phyloP scores from a whole-genome alignment of 805 yeast species.

The Maudiozyma saulgeensis region DNA sequence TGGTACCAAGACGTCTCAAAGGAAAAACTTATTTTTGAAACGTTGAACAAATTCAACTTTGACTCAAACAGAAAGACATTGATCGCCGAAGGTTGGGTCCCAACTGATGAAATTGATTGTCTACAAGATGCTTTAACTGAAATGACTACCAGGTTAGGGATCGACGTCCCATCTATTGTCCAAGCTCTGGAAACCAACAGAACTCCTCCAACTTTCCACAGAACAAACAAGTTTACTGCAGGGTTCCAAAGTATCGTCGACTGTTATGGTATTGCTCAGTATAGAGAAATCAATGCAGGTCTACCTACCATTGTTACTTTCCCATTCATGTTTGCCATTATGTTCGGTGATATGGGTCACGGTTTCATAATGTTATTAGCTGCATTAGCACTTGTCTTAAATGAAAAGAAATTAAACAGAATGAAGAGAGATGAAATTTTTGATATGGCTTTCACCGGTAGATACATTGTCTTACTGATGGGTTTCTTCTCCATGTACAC shows the following conservation, averaged over 20 bases:
- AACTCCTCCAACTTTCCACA: slow-evolving; percentile 65
- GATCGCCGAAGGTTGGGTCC: slow-evolving; percentile 72
- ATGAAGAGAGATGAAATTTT: slow-evolving; percentile 65
- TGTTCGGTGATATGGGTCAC: slow-evolving; percentile 79
- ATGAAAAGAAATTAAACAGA: slow-evolving; percentile 42
- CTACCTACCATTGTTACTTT: slow-evolving; percentile 65
- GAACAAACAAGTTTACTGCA: slow-evolving; percentile 56
- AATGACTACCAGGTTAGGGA: slow-evolving; percentile 25
- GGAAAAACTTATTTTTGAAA: slow-evolving; percentile 50
- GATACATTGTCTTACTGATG: slow-evolving; percentile 62
- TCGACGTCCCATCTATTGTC: slow-evolving; percentile 36
- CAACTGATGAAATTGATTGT: slow-evolving; percentile 40
- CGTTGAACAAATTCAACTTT: slow-evolving; percentile 57
- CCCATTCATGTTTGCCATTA: slow-evolving; percentile 75
- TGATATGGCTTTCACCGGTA: slow-evolving; percentile 67
- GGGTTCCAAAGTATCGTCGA: slow-evolving; percentile 66
- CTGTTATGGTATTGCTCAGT: slow-evolving; percentile 71
- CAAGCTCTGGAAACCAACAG: slow-evolving; percentile 56
- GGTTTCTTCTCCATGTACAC: slow-evolving; percentile 67
- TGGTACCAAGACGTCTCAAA: slow-evolving; percentile 49
- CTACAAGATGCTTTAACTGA: slow-evolving; percentile 38
- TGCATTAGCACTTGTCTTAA: slow-evolving; percentile 44
- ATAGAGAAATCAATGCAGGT: slow-evolving; percentile 68
- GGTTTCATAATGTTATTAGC: slow-evolving; percentile 55
- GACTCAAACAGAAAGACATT: slow-evolving; percentile 57